Evolutionary conservation across 768 basidiomycete genomes (phyloP).

Genomic region (Boletus subcaerulescens): DNA sequence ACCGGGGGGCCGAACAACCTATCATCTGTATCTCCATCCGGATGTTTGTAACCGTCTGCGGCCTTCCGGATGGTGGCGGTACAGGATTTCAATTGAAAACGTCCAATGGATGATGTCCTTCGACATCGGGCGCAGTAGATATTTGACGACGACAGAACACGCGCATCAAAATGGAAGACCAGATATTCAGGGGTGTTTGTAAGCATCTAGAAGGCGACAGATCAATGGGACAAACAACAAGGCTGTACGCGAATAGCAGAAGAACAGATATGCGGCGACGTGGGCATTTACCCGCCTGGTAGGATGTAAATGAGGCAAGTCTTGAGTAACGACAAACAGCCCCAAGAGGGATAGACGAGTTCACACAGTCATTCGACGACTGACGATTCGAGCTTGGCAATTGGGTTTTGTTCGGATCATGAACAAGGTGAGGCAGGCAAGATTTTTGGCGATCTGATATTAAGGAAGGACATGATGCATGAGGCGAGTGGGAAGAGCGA

Average conservation of each 20-base stretch:
- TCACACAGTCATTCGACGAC: constrained; percentile 27
- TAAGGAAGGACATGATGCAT: constrained; percentile 28
- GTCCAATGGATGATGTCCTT: constrained; percentile 14
- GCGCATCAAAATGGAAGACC: constrained; percentile 38
- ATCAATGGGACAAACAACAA: constrained; percentile 19
- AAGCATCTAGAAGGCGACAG: constrained; percentile 13
- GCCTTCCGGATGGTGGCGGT: constrained; percentile 9
- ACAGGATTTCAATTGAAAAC: constrained; percentile 13
- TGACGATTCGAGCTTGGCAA: constrained; percentile 14
- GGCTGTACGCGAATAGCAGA: constrained; percentile 22
- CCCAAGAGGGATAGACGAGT: constrained; percentile 5
- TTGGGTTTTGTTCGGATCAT: constrained; percentile 26
- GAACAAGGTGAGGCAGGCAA: constrained; percentile 26
- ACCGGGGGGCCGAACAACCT: constrained; percentile 2
- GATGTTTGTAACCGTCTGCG: neutral
- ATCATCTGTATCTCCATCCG: constrained; percentile 12
- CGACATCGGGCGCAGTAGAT: constrained; percentile 29
- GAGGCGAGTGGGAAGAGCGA: constrained; percentile 19
- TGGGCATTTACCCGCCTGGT: constrained; percentile 1
- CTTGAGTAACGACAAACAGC: constrained; percentile 8
- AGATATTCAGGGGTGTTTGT: constrained; percentile 26
- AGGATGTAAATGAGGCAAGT: constrained; percentile 15
- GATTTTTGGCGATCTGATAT: constrained; percentile 31
- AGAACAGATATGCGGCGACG: constrained; percentile 18
- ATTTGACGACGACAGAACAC: constrained; percentile 33